Evolutionary conservation across 176 grass and related monocot genomes (phyloP), one percentile per base, ranked within the genome.

Genomic region (Dactylis glomerata): DNA sequence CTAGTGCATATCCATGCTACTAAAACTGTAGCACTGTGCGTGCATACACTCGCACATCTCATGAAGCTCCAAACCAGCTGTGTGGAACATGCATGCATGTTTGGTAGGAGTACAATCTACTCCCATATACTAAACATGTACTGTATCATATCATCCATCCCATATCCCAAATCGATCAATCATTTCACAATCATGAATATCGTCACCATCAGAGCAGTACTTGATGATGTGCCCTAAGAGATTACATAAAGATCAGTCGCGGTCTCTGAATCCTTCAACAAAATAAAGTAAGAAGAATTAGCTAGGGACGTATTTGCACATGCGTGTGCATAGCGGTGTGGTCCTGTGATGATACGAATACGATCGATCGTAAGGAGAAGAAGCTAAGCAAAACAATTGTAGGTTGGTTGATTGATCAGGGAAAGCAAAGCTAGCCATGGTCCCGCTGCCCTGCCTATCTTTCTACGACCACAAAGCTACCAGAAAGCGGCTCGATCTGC

Each of bases 121-220:
- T 23, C 30, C 38, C 32, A 3, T 83, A 26, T 70, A 52, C 76
- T 23, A 75, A 76, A 58, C 36, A 61, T 26, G 20, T 41, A 82
- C 34, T 54, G 34, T 72, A 71, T 47, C 67, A 5, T 66, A 54
- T 75, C 27, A 73, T 73, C 40, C 26, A 71, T 78, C 63, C 52
- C 68, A 26, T 50, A 42, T 79, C 76, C 6, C 17, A 57, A 68
- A 61, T 34, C 83, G 76, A 77, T 77, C 83, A 85, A 82, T 71
- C 47, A 76, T 47, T 76, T 62, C 33, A 22, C 40, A 23, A 68
- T 81, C 71, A 56, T 70, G 37, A 23, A 69, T 28, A 30, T 7
- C 57, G 50, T 89, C 88, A 51, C 61, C 88, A 69, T 86, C 70
- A 70, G 78, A 63, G 31, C 42, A 82, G 50, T 61, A 36, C 47